Conservation (phyloP, 2,329 filamentous ascomycete genomes). For the Aspergillus sp. region DNA sequence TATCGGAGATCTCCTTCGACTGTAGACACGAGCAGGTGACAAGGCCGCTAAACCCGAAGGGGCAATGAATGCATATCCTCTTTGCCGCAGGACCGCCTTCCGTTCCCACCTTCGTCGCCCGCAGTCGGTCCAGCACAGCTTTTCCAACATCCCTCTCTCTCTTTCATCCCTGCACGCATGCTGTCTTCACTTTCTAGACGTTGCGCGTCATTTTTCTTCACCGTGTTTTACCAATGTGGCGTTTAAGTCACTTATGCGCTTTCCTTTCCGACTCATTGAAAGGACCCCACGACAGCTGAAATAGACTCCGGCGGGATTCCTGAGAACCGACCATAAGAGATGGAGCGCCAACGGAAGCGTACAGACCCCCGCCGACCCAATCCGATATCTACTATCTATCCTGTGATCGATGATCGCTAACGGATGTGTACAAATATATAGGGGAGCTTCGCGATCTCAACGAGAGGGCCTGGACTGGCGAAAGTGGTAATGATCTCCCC, state of each 20-base stretch:
- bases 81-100: slow-evolving; percentile 11
- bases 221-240: slow-evolving; percentile 37
- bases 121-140: slow-evolving; percentile 9
- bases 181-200: slow-evolving; percentile 8
- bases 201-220: slow-evolving; percentile 12
- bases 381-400: not conserved
- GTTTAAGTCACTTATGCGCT: slow-evolving; percentile 35
- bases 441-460: slow-evolving; percentile 91
- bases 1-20: too few species aligned
- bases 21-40: not conserved
- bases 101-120: slow-evolving; percentile 15
- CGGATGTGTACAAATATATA: slow-evolving; percentile 39
- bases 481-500: slow-evolving; percentile 62
- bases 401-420: not conserved
- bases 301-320: slow-evolving; percentile 16
- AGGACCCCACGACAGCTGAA: slow-evolving; percentile 36
- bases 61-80: not conserved
- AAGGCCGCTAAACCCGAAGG: not conserved
- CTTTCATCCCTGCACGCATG: not conserved
- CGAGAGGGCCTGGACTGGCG: slow-evolving; percentile 81
- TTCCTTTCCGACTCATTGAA: slow-evolving; percentile 37
- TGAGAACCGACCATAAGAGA: slow-evolving; percentile 28
- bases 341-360: slow-evolving; percentile 54
- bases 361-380: slow-evolving; percentile 19
- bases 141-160: slow-evolving; percentile 6